phyloP scores from a whole-genome alignment of 1,139 yeast species.

The Kodamaea sp. region DNA sequence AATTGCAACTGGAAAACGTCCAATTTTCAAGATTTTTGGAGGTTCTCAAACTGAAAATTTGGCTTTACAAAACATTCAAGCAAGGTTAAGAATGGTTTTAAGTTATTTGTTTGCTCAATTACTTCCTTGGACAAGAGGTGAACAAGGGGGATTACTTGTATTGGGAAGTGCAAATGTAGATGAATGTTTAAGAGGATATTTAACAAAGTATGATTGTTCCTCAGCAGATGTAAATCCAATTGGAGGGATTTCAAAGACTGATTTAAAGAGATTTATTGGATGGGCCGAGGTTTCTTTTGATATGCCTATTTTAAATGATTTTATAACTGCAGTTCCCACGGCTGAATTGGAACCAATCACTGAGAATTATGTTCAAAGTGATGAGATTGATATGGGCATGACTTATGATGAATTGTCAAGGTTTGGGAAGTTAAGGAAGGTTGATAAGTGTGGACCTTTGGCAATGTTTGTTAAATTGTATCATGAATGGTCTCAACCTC shows the following conservation, averaged over 20 bases:
- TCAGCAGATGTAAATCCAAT: slow-evolving; percentile 96
- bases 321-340: slow-evolving; percentile 89
- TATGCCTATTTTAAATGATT: slow-evolving; percentile 72
- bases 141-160: slow-evolving; percentile 78
- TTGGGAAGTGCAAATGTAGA: slow-evolving; percentile 98
- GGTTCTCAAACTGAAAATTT: slow-evolving; percentile 88
- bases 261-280: slow-evolving; percentile 75
- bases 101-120: slow-evolving; percentile 91
- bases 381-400: slow-evolving; percentile 98
- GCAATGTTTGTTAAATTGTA: slow-evolving; percentile 86
- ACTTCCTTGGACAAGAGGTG: slow-evolving; percentile 83
- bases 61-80: slow-evolving; percentile 94
- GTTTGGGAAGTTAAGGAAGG: slow-evolving; percentile 89
- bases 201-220: slow-evolving; percentile 95
- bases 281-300: slow-evolving; percentile 71
- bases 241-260: slow-evolving; percentile 95
- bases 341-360: slow-evolving; percentile 98
- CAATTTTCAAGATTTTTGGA: slow-evolving; percentile 87
- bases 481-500: slow-evolving; percentile 87
- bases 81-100: slow-evolving; percentile 89
- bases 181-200: slow-evolving; percentile 90
- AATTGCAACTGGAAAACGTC: slow-evolving; percentile 84
- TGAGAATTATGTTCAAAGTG: slow-evolving; percentile 86
- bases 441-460: slow-evolving; percentile 93
- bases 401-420: slow-evolving; percentile 88